phyloP scores from a whole-genome alignment of 306 rosid genomes.

The Sindora glabra region DNA sequence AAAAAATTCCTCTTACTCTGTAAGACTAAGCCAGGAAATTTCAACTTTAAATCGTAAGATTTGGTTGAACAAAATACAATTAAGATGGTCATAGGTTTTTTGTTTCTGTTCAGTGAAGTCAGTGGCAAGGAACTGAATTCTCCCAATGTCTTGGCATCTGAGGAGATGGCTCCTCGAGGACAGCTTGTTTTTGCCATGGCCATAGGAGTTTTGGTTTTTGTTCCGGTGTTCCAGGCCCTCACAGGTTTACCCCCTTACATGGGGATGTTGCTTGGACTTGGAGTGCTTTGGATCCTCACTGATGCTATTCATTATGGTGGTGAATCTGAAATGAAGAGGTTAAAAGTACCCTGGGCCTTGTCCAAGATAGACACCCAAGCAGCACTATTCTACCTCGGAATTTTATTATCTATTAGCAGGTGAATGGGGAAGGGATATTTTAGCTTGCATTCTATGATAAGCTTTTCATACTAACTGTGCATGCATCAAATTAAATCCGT shows the following conservation, averaged over 20 bases:
- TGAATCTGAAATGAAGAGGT: slow-evolving; percentile 87
- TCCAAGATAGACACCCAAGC: slow-evolving; percentile 95
- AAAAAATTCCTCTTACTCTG: too few species aligned
- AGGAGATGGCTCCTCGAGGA: slow-evolving; percentile 96
- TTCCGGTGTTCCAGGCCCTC: slow-evolving; percentile 82
- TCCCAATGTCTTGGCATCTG: slow-evolving; percentile 58
- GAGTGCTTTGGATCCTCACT: slow-evolving; percentile 92
- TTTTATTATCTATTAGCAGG: slow-evolving; percentile 92
- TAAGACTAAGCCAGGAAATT: slow-evolving; percentile 5
- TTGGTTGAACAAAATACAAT: background rate
- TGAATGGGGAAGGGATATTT: slow-evolving; percentile 12
- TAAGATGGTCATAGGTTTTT: slow-evolving; percentile 10
- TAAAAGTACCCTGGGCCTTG: slow-evolving; percentile 90
- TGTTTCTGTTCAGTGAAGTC: slow-evolving; percentile 67
- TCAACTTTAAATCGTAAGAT: slow-evolving; percentile 8
- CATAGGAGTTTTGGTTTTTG: slow-evolving; percentile 77
- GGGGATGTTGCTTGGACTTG: slow-evolving; percentile 94
- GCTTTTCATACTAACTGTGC: background rate
- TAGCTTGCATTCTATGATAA: background rate
- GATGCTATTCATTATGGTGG: slow-evolving; percentile 97
- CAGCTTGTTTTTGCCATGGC: slow-evolving; percentile 80
- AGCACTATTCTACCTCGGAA: slow-evolving; percentile 87
- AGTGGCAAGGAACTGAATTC: slow-evolving; percentile 55
- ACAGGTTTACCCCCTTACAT: slow-evolving; percentile 93
- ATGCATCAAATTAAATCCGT: background rate